Base-by-base conservation (phyloP, 2,329 filamentous ascomycete genomes). In the Aspergillus sp. region DNA sequence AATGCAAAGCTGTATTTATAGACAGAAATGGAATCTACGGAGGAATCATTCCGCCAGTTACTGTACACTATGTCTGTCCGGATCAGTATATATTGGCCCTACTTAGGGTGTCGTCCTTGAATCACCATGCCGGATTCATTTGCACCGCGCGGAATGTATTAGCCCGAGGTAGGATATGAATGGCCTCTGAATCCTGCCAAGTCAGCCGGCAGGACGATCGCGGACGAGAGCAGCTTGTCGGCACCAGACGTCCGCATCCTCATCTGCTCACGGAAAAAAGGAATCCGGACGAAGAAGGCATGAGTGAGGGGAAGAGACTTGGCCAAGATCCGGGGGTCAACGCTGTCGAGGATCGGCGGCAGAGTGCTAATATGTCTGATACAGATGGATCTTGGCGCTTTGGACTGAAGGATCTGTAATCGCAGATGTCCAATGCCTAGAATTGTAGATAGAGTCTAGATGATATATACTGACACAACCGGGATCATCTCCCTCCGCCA, bases 401-500 rank as follows among this genome's bases (percentile, higher is more conserved):
- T 30, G 26, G 1, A 30, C 26, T 30, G 26, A 30, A 30, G 26
- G 26, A 30, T 30, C 9, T 11, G 44, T 30, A 6, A 35, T 38
- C 16, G 6, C 35, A 38, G 13, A 6, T 5, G 16, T 38, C 11
- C 16, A n/a, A 38, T n/a, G 14, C 16, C 2, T 38, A 38, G 35
- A 16, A n/a, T 38, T 38, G 16, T 38, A n/a, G 35, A 38, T 38
- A n/a, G 16, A n/a, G 16, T 38, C 14, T 38, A 38, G n/a, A 36
- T 35, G 9, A 30, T 30, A 30, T 30, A 30, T 30, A 30, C n/a
- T n/a, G n/a, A n/a, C 10, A 30, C 26, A 7, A 9, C 26, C 26
- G 6, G 26, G 26, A 11, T 46, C 17, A 33, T 40, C 20, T 22
- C 10, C 78, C 76, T 36, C 77, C 77, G 55, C 77, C 76, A 64